phyloP scores from a whole-genome alignment of 225 moss, liverwort and hornwort genomes.

The Climacium dendroides region DNA sequence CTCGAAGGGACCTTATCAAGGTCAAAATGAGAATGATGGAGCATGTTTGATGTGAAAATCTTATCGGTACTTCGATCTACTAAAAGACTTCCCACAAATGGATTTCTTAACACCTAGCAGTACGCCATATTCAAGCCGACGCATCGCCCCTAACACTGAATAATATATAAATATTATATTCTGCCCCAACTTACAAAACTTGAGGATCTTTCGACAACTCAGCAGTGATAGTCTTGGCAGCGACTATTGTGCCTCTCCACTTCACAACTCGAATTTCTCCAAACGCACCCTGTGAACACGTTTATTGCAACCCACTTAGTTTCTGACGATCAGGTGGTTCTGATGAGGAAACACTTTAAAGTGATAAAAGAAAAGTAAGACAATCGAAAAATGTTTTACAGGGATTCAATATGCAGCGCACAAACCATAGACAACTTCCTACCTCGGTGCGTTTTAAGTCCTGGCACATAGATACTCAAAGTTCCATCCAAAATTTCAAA shows the following conservation, averaged over 20 bases:
- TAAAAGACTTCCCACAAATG: not conserved
- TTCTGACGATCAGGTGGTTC: not conserved
- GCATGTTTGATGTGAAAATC: not conserved
- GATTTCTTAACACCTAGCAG: not conserved
- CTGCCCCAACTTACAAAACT: slow-evolving; percentile 24
- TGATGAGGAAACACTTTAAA: not conserved
- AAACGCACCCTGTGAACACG: slow-evolving; percentile 30
- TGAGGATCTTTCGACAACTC: slow-evolving; percentile 43
- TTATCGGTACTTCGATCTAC: not conserved
- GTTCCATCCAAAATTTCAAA: not conserved
- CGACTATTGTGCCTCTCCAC: slow-evolving; percentile 50
- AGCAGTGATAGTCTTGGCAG: slow-evolving; percentile 43
- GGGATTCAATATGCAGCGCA: not conserved
- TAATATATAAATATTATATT: not conserved
- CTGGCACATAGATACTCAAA: not conserved
- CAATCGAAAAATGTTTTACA: not conserved
- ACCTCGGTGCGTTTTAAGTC: not conserved
- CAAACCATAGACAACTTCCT: not conserved
- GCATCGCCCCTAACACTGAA: not conserved
- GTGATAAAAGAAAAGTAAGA: not conserved
- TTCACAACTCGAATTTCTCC: slow-evolving; percentile 53
- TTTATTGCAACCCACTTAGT: not conserved
- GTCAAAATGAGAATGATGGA: not conserved
- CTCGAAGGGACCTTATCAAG: not conserved
- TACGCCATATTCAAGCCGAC: not conserved